These are phyloP conservation scores for Pichia scutulata DNA, from an alignment of 805 yeast genomes.

Conservation along the genomic window DNA sequence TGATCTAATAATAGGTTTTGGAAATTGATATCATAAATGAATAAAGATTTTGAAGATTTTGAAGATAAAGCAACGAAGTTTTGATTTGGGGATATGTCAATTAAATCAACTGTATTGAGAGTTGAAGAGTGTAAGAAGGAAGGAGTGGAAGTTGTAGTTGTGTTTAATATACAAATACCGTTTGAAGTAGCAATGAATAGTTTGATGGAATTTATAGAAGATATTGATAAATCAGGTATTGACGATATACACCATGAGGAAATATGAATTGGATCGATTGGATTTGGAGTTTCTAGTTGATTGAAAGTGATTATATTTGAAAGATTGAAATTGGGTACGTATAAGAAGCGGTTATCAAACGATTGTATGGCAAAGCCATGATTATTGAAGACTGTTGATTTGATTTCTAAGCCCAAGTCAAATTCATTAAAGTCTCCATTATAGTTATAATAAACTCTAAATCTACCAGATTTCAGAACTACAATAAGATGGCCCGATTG, in stretches of 20 bases:
- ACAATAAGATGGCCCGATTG: constrained; percentile 47
- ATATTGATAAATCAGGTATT: not conserved
- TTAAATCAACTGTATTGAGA: not conserved
- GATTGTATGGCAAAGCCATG: constrained; percentile 39
- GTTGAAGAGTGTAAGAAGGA: not conserved
- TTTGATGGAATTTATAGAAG: not conserved
- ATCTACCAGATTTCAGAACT: constrained; percentile 43
- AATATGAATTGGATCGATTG: constrained; percentile 20
- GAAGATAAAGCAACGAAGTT: constrained; percentile 4
- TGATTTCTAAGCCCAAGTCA: constrained; percentile 17
- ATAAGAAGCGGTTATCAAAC: constrained; percentile 33
- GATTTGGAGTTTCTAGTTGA: constrained; percentile 15
- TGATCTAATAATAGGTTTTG: constrained; percentile 1
- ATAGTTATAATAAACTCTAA: constrained; percentile 56
- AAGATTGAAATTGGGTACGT: constrained; percentile 16
- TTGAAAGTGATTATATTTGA: not conserved
- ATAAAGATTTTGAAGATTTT: not conserved
- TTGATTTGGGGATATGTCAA: constrained; percentile 8
- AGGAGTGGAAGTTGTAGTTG: not conserved
- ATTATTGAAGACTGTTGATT: constrained; percentile 30
- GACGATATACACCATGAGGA: not conserved
- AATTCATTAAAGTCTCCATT: constrained; percentile 59
- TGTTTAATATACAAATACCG: not conserved
- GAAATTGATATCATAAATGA: constrained; percentile 2
- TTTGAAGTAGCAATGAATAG: constrained; percentile 1